phyloP scores from a whole-genome alignment of 2,329 filamentous ascomycete species.

The Cladosporium sp. region DNA sequence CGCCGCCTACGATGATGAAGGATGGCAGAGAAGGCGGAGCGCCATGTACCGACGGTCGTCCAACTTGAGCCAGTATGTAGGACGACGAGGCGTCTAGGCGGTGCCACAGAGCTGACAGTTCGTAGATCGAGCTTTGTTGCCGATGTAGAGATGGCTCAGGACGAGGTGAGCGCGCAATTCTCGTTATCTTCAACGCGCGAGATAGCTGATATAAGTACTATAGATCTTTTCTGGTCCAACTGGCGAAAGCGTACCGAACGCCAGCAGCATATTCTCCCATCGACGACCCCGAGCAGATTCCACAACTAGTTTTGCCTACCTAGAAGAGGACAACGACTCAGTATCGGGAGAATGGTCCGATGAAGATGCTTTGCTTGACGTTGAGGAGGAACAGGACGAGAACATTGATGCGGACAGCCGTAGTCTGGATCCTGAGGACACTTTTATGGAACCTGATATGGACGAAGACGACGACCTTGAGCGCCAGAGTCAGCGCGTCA shows the following conservation, averaged over 20 bases:
- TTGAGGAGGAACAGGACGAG: conserved; percentile 44
- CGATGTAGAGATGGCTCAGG: conserved; percentile 97
- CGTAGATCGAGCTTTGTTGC: conserved; percentile 72
- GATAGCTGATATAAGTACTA: neutral
- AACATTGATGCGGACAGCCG: conserved; percentile 28
- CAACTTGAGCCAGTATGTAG: conserved; percentile 60
- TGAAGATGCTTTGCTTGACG: conserved; percentile 47
- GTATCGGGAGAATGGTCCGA: conserved; percentile 44
- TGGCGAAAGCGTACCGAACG: conserved; percentile 93
- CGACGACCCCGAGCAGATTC: conserved; percentile 78
- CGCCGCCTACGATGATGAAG: conserved; percentile 6
- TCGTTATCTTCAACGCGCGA: neutral
- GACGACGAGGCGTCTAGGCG: neutral
- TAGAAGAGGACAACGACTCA: conserved; percentile 56
- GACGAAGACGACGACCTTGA: conserved; percentile 25
- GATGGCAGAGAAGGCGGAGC: conserved; percentile 14
- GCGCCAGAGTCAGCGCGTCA: conserved; percentile 18
- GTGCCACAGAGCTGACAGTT: conserved; percentile 2
- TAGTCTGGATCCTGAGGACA: conserved; percentile 37
- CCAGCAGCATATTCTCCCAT: conserved; percentile 85
- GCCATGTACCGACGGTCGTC: conserved; percentile 59
- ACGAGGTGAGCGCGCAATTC: conserved; percentile 51
- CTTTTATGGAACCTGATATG: conserved; percentile 31
- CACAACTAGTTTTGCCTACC: conserved; percentile 83
- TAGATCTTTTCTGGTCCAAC: conserved; percentile 83